phyloP scores from a whole-genome alignment of 2,329 filamentous ascomycete species.

The Microdochium bolleyi region DNA sequence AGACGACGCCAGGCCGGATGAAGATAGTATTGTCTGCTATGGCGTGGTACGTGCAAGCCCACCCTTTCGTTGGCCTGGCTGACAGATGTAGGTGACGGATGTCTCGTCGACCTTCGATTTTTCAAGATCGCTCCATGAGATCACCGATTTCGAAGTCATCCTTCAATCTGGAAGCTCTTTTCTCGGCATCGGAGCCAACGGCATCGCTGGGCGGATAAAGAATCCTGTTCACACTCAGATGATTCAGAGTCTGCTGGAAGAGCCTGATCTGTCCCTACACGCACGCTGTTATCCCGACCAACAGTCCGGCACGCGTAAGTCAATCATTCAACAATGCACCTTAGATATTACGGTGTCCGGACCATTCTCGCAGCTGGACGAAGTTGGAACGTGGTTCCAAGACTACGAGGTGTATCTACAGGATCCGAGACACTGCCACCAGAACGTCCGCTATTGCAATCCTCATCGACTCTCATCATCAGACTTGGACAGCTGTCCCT shows the following conservation, averaged over 20 bases:
- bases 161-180: background rate
- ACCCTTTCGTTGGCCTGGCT: background rate
- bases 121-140: background rate
- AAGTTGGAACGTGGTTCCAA: conserved; percentile 21
- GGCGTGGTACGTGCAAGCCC: background rate
- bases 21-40: background rate
- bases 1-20: background rate
- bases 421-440: conserved; percentile 19
- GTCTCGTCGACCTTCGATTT: background rate
- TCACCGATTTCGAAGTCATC: background rate
- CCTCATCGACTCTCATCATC: conserved; percentile 22
- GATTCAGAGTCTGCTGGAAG: conserved; percentile 1
- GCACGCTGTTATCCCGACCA: background rate
- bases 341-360: conserved; percentile 22
- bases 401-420: conserved; percentile 22
- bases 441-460: conserved; percentile 22
- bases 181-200: background rate
- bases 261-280: background rate
- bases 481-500: conserved; percentile 3
- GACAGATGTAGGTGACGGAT: background rate
- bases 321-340: conserved; percentile 10
- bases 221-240: background rate
- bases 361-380: conserved; percentile 12
- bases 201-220: background rate
- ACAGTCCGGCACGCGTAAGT: background rate